Base-by-base conservation (phyloP, 2,329 filamentous ascomycete species). In the Sporothrix schenckii region DNA sequence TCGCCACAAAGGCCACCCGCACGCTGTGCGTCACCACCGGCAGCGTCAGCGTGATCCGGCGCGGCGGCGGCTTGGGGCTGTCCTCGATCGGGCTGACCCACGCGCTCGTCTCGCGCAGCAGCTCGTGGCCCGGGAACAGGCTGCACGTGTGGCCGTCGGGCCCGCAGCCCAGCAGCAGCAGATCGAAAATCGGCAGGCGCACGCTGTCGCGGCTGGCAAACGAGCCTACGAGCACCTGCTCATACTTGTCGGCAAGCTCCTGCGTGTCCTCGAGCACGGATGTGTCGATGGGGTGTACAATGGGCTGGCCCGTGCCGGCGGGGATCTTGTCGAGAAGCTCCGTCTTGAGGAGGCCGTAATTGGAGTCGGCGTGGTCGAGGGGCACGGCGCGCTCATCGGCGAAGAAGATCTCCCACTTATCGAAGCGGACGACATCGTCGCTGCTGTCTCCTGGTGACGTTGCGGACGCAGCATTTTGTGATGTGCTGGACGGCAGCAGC, bases 91-190 rank as follows among this genome's bases (percentile, higher is more conserved):
- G 88, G 16, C 94, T 91, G 56, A 98, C 93, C 95, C 95, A 99
- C 69, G 94, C 93, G 76, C 89, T 90, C 49, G 88, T 88, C 83
- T 98, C 94, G 74, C 93, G 89, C 75, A 98, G 86, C 69, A 98
- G 86, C 71, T 90, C 87, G 79, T 97, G 94, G 69, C 91, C 91
- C 5, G 95, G 95, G 85, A 99, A 99, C 68, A 99, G 85, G 76
- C 91, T 95, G 89, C 95, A 98, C 47, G 95, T 98, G 83, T 99
- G 95, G 68, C 95, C 95, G 80, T 98, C 95, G 16, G 95, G 94
- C 0, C 95, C 95, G 79, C 92, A 97, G 76, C 95, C 95, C 54
- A 99, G 89, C 54, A 99, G 88, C 69, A 99, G 85, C 68, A 99
- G 87, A 80, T 99, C 95, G 80, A 98, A 99, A 77, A 97, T 91